A percentile compares a stretch with the other conserved stretches of the same genome.
Evolutionary conservation across 768 basidiomycete species (phyloP).

Genomic region (Tricholomella constricta): DNA sequence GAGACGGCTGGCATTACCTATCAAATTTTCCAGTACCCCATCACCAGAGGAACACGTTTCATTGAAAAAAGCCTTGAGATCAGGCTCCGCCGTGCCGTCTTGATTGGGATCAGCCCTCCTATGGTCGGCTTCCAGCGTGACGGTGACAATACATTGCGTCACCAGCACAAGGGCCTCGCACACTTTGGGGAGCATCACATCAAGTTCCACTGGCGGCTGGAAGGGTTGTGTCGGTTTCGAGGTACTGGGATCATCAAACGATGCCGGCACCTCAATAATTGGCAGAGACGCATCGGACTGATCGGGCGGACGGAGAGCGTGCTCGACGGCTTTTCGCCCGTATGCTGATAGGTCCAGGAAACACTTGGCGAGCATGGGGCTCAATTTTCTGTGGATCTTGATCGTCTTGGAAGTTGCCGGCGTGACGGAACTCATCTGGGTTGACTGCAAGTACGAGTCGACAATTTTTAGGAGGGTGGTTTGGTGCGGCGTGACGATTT

Average conservation of each 20-base stretch:
- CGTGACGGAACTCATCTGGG: slow-evolving; percentile 33
- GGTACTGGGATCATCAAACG: slow-evolving; percentile 2
- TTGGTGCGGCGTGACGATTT: slow-evolving; percentile 82
- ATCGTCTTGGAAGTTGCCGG: slow-evolving; percentile 32
- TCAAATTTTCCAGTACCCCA: slow-evolving; percentile 54
- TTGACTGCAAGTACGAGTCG: slow-evolving; percentile 78
- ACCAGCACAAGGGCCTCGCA: slow-evolving; percentile 81
- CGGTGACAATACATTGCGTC: slow-evolving; percentile 71
- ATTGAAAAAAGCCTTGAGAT: slow-evolving; percentile 46
- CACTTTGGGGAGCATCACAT: slow-evolving; percentile 73
- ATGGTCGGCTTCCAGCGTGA: slow-evolving; percentile 56
- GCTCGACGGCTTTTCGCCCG: slow-evolving; percentile 52
- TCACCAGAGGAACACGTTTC: slow-evolving; percentile 42
- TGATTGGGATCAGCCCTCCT: slow-evolving; percentile 23
- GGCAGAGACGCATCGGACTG: slow-evolving; percentile 5
- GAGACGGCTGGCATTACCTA: slow-evolving; percentile 43
- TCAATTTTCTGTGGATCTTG: slow-evolving; percentile 44
- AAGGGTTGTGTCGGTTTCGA: slow-evolving; percentile 2
- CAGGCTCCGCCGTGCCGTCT: slow-evolving; percentile 21
- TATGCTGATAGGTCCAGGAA: slow-evolving; percentile 67
- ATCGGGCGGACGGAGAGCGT: slow-evolving; percentile 39
- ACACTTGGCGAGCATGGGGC: slow-evolving; percentile 59
- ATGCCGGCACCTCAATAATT: neutral
- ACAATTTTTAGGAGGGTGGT: slow-evolving; percentile 85
- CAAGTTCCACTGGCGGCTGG: slow-evolving; percentile 43